These are phyloP conservation scores for Closterium sp. DNA, from an alignment of 139 green algal species.

Conservation along the genomic window DNA sequence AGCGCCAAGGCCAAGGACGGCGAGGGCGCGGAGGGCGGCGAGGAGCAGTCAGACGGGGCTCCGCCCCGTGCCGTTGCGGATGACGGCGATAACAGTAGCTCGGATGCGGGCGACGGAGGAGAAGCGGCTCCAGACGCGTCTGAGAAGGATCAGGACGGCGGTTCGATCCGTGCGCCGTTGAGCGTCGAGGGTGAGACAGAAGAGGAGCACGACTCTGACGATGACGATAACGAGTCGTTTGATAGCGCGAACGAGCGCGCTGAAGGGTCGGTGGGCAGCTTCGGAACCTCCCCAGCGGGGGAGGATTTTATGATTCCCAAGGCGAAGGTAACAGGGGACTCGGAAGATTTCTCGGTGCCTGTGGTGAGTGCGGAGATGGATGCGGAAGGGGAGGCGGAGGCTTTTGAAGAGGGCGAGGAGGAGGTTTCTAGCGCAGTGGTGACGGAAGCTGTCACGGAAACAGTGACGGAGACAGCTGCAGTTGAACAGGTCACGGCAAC, in stretches of 20 bases:
- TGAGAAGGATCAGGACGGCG: not conserved
- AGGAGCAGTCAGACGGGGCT: not conserved
- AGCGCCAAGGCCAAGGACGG: not conserved
- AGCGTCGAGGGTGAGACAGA: conserved; percentile 1
- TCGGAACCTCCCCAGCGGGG: not conserved
- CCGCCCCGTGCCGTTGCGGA: conserved; percentile 2
- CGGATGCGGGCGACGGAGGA: not conserved
- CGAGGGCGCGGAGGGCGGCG: not conserved
- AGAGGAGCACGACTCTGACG: not conserved
- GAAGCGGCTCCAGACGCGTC: conserved; percentile 1
- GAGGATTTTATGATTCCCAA: not conserved
- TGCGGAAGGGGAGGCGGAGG: conserved; percentile 25
- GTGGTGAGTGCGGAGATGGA: conserved; percentile 24
- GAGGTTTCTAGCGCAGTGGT: not conserved
- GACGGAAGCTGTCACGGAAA: not conserved
- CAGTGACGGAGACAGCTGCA: not conserved
- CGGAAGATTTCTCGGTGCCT: not conserved
- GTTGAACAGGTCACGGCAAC: not conserved
- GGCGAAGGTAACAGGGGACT: conserved; percentile 19
- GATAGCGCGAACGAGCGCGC: conserved; percentile 13
- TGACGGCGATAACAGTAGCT: not conserved
- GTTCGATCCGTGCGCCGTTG: conserved; percentile 17
- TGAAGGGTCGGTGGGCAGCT: not conserved
- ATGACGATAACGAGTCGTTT: conserved; percentile 7
- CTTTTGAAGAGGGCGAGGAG: conserved; percentile 26